Conservation (phyloP, 441 rosid species). For the Pelargonium citronellum region DNA sequence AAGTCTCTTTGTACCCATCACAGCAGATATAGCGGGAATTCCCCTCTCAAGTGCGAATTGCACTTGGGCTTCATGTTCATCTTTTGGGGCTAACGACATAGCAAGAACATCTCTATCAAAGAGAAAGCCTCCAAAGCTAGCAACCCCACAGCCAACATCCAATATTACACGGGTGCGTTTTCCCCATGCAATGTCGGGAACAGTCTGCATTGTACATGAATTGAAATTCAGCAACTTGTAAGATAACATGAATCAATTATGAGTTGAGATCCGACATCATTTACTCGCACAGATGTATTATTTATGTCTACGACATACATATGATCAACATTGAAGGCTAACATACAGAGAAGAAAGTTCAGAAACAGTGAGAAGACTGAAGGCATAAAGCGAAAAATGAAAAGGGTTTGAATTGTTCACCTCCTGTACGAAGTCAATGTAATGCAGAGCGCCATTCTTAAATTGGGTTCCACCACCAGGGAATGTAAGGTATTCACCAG, state of each 20-base stretch:
- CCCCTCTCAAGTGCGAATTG: constrained; percentile 96
- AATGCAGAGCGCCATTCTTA: constrained; percentile 91
- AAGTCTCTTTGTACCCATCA: constrained; percentile 89
- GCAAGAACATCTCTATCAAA: constrained; percentile 81
- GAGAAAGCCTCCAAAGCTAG: constrained; percentile 90
- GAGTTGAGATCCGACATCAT: too few species aligned
- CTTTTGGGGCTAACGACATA: constrained; percentile 95
- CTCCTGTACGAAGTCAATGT: constrained; percentile 84
- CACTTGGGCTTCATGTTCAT: constrained; percentile 92
- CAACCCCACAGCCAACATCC: constrained; percentile 99
- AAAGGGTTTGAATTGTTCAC: constrained; percentile 31
- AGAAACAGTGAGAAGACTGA: background rate
- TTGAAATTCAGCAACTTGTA: background rate
- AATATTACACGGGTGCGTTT: constrained; percentile 68
- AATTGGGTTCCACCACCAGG: constrained; percentile 99
- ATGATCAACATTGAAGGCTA: background rate
- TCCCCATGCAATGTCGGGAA: constrained; percentile 82
- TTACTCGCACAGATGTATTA: too few species aligned
- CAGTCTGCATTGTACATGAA: constrained; percentile 48
- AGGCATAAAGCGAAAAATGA: background rate
- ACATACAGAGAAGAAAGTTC: background rate
- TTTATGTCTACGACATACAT: too few species aligned
- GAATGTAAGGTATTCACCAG: constrained; percentile 82
- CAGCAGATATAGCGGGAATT: constrained; percentile 73
- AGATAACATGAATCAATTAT: background rate